Conservation (phyloP, 768 basidiomycete species). For the Xanthoconium purpureum region DNA sequence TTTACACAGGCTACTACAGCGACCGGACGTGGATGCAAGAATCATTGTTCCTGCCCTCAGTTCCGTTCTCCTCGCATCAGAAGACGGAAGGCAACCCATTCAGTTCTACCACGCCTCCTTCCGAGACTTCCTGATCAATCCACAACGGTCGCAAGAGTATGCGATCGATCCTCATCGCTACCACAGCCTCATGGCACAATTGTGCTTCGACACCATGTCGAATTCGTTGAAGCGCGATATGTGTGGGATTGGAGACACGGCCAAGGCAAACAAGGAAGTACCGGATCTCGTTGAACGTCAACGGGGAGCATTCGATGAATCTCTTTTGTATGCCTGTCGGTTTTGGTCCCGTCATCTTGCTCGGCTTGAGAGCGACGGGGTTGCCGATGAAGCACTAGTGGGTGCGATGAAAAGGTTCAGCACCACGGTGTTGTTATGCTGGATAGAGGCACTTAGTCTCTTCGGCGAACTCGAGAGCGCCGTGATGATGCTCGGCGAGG, state of each 20-base stretch:
- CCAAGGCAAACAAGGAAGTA: constrained; percentile 16
- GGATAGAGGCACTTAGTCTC: constrained; percentile 21
- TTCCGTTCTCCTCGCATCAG: constrained; percentile 18
- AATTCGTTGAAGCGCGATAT: constrained; percentile 20
- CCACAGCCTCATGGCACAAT: constrained; percentile 18
- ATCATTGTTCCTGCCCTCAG: constrained; percentile 14
- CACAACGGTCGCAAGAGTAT: constrained; percentile 17
- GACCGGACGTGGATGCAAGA: constrained; percentile 15
- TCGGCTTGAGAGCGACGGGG: constrained; percentile 7
- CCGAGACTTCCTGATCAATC: constrained; percentile 18
- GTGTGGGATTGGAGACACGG: constrained; percentile 16
- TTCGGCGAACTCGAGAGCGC: constrained; percentile 16
- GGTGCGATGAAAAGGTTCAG: constrained; percentile 10
- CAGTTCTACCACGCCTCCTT: constrained; percentile 24
- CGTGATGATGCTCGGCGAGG: constrained; percentile 14
- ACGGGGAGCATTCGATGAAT: constrained; percentile 9
- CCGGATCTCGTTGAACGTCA: constrained; percentile 18
- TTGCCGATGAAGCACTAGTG: constrained; percentile 10
- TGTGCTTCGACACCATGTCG: constrained; percentile 18
- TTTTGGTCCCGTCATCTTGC: constrained; percentile 21
- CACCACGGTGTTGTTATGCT: constrained; percentile 11
- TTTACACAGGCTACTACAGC: constrained; percentile 13
- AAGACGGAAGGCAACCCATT: constrained; percentile 18
- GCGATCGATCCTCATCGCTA: constrained; percentile 12
- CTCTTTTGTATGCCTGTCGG: constrained; percentile 18